Conservation (phyloP, 2,329 filamentous ascomycete genomes). For the Blastomyces parvus region DNA sequence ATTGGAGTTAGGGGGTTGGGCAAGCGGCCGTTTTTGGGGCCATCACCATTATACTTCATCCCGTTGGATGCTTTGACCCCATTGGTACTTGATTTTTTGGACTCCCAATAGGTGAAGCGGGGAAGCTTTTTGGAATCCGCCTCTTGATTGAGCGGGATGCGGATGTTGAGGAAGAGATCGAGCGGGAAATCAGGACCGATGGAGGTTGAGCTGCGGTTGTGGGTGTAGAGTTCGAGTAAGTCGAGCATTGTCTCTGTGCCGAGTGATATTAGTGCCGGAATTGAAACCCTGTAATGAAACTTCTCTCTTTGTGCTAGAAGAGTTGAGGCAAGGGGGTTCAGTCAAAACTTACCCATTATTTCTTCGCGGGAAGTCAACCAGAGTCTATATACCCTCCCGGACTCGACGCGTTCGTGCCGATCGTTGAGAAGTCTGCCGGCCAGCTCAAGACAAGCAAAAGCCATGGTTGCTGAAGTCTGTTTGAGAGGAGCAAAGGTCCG, state of each 20-base stretch:
- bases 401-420: constrained; percentile 43
- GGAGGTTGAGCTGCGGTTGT: constrained; percentile 64
- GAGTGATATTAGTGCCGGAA: constrained; percentile 31
- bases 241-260: constrained; percentile 75
- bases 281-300: background rate
- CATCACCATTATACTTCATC: constrained; percentile 19
- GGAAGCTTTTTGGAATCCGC: constrained; percentile 53
- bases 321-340: constrained; percentile 6
- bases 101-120: constrained; percentile 52
- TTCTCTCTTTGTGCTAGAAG: background rate
- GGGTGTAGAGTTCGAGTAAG: constrained; percentile 82
- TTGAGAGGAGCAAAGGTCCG: constrained; percentile 89
- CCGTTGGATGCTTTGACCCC: constrained; percentile 17
- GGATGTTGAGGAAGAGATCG: constrained; percentile 72
- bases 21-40: constrained; percentile 13
- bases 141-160: constrained; percentile 78
- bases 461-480: constrained; percentile 76
- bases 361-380: constrained; percentile 40
- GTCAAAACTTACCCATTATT: constrained; percentile 36
- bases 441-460: constrained; percentile 71
- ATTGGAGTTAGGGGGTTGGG: constrained; percentile 37
- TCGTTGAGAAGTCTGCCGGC: constrained; percentile 58
- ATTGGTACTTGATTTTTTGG: constrained; percentile 18
- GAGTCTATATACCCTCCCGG: constrained; percentile 41
- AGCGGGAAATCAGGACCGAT: constrained; percentile 64